Evolutionary conservation across 805 yeast species (phyloP).

Genomic region (Vanderwaltozyma tropicalis): DNA sequence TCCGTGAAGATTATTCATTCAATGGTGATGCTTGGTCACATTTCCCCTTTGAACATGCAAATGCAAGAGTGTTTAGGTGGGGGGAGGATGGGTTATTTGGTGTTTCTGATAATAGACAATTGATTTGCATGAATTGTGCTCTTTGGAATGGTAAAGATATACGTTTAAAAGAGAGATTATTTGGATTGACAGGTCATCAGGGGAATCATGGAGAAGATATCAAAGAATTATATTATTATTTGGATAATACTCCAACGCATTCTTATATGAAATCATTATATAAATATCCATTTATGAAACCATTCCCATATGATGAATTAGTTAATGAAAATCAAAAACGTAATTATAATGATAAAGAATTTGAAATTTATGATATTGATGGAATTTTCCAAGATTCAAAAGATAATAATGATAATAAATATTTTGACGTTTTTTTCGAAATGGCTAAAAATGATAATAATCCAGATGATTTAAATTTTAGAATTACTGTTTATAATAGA

Average conservation of each 20-base stretch:
- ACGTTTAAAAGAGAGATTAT: constrained; percentile 73
- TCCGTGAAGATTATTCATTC: constrained; percentile 76
- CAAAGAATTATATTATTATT: constrained; percentile 71
- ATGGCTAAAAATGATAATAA: constrained; percentile 79
- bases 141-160: constrained; percentile 88
- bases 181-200: constrained; percentile 84
- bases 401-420: constrained; percentile 47
- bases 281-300: constrained; percentile 77
- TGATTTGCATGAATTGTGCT: constrained; percentile 67
- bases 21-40: constrained; percentile 87
- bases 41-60: constrained; percentile 78
- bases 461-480: constrained; percentile 68
- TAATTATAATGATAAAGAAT: constrained; percentile 60
- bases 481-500: constrained; percentile 82
- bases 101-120: constrained; percentile 72
- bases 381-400: constrained; percentile 45
- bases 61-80: constrained; percentile 80
- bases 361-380: constrained; percentile 68
- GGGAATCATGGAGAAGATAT: constrained; percentile 97
- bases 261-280: constrained; percentile 84
- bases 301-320: constrained; percentile 69
- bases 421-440: constrained; percentile 82
- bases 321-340: constrained; percentile 57
- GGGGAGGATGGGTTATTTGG: constrained; percentile 95
- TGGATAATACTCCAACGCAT: constrained; percentile 89